Evolutionary conservation across 495 filamentous ascomycete genomes (phyloP).

Genomic region (Aspergillus heteromorphus): DNA sequence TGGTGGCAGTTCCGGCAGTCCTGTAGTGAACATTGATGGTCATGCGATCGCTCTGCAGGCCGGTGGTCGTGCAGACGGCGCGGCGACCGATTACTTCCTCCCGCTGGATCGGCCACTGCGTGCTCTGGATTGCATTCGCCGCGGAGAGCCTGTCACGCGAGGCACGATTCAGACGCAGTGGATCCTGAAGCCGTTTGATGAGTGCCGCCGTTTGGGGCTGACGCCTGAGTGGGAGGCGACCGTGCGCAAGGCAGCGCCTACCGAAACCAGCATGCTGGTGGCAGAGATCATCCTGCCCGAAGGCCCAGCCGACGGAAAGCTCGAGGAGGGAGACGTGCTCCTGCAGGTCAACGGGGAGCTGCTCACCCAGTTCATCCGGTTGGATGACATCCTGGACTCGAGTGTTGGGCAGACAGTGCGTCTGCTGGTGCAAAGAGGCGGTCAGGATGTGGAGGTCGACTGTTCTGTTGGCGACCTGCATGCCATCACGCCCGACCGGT

Average conservation of each 20-base stretch:
- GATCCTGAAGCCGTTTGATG: conserved; percentile 94
- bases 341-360: conserved; percentile 91
- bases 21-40: conserved; percentile 93
- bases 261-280: conserved; percentile 93
- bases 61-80: conserved; percentile 86
- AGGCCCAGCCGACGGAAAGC: conserved; percentile 75
- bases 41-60: conserved; percentile 91
- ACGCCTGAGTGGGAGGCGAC: conserved; percentile 79
- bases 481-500: conserved; percentile 90
- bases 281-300: conserved; percentile 92
- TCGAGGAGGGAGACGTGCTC: conserved; percentile 95
- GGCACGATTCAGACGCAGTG: conserved; percentile 99
- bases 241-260: conserved; percentile 75
- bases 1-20: conserved; percentile 93
- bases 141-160: conserved; percentile 65
- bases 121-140: conserved; percentile 79
- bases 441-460: conserved; percentile 79
- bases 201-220: conserved; percentile 87
- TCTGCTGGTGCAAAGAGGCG: conserved; percentile 80
- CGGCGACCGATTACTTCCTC: conserved; percentile 96
- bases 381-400: conserved; percentile 92
- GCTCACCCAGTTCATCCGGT: conserved; percentile 84
- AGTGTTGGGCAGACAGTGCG: conserved; percentile 70
- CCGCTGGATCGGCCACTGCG: conserved; percentile 84
- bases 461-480: conserved; percentile 87